These are phyloP conservation scores for Globisporangium yorkense DNA, from an alignment of 352 stramenopile species.

Conservation along the genomic window DNA sequence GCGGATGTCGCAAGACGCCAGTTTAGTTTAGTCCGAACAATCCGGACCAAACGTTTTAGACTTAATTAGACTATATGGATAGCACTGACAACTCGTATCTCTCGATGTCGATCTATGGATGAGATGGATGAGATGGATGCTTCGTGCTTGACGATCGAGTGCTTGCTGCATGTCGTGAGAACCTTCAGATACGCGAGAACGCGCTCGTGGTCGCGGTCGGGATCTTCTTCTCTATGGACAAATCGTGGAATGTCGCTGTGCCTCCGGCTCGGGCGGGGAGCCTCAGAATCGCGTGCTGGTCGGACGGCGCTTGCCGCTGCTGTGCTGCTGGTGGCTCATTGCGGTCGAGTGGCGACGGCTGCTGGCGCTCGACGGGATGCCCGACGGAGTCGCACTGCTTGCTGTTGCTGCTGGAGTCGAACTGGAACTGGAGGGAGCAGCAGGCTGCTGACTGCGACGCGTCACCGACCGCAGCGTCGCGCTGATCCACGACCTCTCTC, in stretches of 20 bases:
- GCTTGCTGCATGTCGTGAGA: no score
- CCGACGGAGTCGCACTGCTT: background rate
- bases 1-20: background rate
- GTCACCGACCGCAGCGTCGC: constrained; percentile 7
- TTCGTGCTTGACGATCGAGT: no score
- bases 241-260: background rate
- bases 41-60: background rate
- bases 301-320: constrained; percentile 8
- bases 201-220: no score
- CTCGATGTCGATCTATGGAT: no score
- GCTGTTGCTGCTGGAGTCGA: background rate
- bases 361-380: constrained; percentile 2
- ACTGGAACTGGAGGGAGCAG: background rate
- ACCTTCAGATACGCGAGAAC: no score
- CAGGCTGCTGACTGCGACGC: background rate
- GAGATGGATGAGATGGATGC: no score
- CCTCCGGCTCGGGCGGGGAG: no score
- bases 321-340: background rate
- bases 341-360: constrained; percentile 7
- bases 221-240: background rate
- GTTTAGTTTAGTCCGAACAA: background rate
- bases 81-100: no score
- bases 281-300: constrained; percentile 8
- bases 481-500: constrained; percentile 8
- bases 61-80: no score